These are phyloP conservation scores for Xylaria sp. DNA, from an alignment of 2,329 filamentous ascomycete genomes.

Conservation along the genomic window DNA sequence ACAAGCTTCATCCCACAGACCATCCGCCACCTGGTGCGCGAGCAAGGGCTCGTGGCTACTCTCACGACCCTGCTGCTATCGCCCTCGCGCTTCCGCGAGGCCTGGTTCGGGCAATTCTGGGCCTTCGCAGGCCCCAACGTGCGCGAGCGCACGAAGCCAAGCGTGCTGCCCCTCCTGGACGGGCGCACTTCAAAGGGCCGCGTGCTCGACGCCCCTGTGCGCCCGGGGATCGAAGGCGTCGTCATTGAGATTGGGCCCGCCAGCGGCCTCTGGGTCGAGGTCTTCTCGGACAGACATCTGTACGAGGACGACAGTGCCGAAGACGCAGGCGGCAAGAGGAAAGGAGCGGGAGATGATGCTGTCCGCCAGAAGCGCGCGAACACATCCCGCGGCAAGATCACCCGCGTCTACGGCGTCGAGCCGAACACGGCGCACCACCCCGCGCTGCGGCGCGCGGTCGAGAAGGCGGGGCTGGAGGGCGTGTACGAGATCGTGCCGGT, in stretches of 20 bases:
- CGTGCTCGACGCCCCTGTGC: conserved; percentile 50
- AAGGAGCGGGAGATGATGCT: no score
- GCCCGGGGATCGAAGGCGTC: conserved; percentile 58
- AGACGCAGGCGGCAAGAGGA: neutral
- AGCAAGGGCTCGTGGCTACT: conserved; percentile 47
- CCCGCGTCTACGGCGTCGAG: conserved; percentile 71
- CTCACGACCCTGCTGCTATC: conserved; percentile 47
- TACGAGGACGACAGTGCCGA: neutral
- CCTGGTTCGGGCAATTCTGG: conserved; percentile 74
- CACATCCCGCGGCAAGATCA: conserved; percentile 47
- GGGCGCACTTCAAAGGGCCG: conserved; percentile 57
- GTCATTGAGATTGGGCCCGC: conserved; percentile 73
- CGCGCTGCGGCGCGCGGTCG: conserved; percentile 59
- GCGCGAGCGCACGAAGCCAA: conserved; percentile 54
- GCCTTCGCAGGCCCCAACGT: conserved; percentile 62
- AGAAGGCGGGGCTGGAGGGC: conserved; percentile 61
- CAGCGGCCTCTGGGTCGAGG: conserved; percentile 68
- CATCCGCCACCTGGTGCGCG: conserved; percentile 55
- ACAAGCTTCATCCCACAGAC: conserved; percentile 64
- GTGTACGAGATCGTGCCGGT: conserved; percentile 68
- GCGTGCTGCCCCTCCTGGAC: conserved; percentile 66
- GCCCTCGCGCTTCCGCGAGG: conserved; percentile 54
- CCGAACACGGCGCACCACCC: conserved; percentile 67
- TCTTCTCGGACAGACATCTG: conserved; percentile 54
- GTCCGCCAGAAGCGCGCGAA: conserved; percentile 2